A percentile compares a stretch with the other conserved stretches of the same genome.
Evolutionary conservation across 306 rosid genomes (phyloP).

Genomic region (Acacia crassicarpa): DNA sequence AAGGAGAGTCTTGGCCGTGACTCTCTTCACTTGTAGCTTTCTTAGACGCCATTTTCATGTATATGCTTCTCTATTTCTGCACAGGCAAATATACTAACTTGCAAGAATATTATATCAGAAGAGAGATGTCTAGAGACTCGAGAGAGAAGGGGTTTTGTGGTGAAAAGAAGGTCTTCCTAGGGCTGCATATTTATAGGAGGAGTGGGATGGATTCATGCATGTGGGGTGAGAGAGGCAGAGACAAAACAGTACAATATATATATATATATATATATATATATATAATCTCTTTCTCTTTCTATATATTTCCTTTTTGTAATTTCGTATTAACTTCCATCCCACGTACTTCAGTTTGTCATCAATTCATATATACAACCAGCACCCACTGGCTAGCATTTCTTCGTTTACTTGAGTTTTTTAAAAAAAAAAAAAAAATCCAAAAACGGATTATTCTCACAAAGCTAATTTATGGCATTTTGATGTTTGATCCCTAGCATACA

Average conservation of each 20-base stretch:
- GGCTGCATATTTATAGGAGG: conserved; percentile 40
- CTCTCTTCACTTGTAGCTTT: conserved; percentile 53
- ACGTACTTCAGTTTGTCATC: background rate
- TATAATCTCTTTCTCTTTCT: too few species aligned
- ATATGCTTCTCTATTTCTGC: background rate
- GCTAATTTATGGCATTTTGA: background rate
- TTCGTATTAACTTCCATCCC: background rate
- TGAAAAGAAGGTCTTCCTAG: conserved; percentile 16
- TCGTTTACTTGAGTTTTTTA: background rate
- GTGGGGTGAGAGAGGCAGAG: too few species aligned
- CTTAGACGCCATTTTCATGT: conserved; percentile 53
- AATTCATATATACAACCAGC: background rate
- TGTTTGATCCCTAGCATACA: background rate
- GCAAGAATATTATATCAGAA: too few species aligned
- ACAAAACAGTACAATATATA: too few species aligned
- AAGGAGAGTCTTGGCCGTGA: conserved; percentile 83
- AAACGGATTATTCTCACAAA: background rate
- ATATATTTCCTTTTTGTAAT: background rate
- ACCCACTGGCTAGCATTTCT: background rate
- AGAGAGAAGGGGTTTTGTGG: background rate
- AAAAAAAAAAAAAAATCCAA: too few species aligned
- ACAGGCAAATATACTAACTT: background rate
- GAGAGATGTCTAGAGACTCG: background rate
- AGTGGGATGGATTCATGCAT: background rate
- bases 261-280: too few species aligned